These are phyloP conservation scores for Trichoderma sp. DNA, from an alignment of 2,329 filamentous ascomycete species.

Conservation along the genomic window DNA sequence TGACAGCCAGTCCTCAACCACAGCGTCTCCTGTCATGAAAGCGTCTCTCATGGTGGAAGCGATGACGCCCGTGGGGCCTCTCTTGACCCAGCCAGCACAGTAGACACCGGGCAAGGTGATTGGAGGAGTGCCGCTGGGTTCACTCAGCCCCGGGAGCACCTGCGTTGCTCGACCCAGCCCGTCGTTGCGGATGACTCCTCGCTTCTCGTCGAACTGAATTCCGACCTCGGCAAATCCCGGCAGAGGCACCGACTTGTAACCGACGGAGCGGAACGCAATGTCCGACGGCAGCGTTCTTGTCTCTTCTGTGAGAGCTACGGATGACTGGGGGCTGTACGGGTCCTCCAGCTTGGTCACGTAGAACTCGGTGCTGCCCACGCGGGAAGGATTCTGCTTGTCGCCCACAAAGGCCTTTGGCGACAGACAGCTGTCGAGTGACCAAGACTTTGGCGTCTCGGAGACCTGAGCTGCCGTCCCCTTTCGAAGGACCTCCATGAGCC, in stretches of 20 bases:
- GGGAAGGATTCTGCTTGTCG: conserved; percentile 46
- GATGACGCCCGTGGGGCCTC: conserved; percentile 92
- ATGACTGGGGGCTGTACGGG: conserved; percentile 55
- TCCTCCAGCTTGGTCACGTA: conserved; percentile 60
- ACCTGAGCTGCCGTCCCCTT: conserved; percentile 63
- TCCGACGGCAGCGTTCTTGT: conserved; percentile 61
- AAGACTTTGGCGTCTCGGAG: conserved; percentile 60
- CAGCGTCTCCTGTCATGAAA: conserved; percentile 82
- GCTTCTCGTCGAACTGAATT: conserved; percentile 73
- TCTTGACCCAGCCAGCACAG: conserved; percentile 95
- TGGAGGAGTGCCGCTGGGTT: conserved; percentile 39
- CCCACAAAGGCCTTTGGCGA: conserved; percentile 71
- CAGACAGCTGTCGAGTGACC: conserved; percentile 86
- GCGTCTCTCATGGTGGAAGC: conserved; percentile 95
- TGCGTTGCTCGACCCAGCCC: conserved; percentile 57
- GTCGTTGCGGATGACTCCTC: conserved; percentile 83
- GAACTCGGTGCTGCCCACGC: conserved; percentile 69
- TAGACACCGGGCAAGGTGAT: conserved; percentile 70
- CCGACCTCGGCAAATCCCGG: conserved; percentile 72
- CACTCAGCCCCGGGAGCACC: conserved; percentile 31
- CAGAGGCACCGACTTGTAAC: conserved; percentile 81
- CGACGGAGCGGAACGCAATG: conserved; percentile 88
- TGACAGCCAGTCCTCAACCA: conserved; percentile 73
- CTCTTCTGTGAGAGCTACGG: conserved; percentile 53
- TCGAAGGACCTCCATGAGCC: conserved; percentile 77